These are phyloP conservation scores for Clonostachys sp. DNA, from an alignment of 2,329 filamentous ascomycete species.

Conservation along the genomic window DNA sequence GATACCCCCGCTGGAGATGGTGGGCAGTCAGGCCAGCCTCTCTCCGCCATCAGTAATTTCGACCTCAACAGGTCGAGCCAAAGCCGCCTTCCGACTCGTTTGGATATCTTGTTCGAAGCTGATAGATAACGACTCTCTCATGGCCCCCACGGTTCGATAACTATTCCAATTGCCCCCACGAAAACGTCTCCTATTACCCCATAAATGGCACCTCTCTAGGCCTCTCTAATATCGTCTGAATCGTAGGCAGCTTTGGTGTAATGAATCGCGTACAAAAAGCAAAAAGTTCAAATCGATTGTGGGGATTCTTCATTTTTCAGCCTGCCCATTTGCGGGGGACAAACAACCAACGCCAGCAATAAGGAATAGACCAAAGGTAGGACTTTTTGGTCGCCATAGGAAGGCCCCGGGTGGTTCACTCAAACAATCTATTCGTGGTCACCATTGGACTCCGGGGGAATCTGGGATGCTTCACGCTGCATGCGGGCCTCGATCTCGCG, in stretches of 20 bases:
- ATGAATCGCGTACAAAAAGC: conserved; percentile 23
- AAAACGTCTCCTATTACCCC: too few relatives aligned
- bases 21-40: too few relatives aligned
- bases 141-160: conserved; percentile 1
- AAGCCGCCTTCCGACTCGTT: neutral
- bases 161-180: too few relatives aligned
- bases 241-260: conserved; percentile 15
- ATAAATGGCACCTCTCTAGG: conserved; percentile 7
- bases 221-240: conserved; percentile 22
- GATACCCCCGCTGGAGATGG: neutral
- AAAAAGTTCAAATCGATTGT: conserved; percentile 29
- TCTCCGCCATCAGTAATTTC: too few relatives aligned
- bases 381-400: conserved; percentile 21
- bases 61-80: neutral
- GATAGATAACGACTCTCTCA: neutral
- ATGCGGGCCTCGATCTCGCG: conserved; percentile 98
- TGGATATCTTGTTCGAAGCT: too few relatives aligned
- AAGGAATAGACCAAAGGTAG: conserved; percentile 38
- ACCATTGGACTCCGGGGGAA: conserved; percentile 47
- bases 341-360: conserved; percentile 44
- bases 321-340: conserved; percentile 14
- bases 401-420: conserved; percentile 18
- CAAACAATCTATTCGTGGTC: conserved; percentile 37
- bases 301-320: conserved; percentile 28
- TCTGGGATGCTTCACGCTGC: conserved; percentile 70